Evolutionary conservation across 2,329 filamentous ascomycete genomes (phyloP).

Genomic region (Knoxdaviesia capensis): DNA sequence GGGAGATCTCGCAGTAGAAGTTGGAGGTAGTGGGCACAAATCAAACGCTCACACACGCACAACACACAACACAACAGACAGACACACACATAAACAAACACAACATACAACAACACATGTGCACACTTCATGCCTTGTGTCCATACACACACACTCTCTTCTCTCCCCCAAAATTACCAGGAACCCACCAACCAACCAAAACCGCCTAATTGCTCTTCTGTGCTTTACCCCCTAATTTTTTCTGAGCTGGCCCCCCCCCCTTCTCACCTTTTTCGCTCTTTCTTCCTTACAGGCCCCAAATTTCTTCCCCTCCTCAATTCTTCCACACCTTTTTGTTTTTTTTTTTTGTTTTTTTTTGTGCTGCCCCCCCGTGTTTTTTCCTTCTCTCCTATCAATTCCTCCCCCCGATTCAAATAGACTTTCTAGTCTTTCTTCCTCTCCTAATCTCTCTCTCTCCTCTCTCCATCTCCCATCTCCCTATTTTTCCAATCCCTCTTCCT

Average conservation of each 20-base stretch:
- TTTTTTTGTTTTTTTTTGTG: slow-evolving; percentile 3
- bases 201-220: background rate
- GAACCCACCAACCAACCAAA: too few species aligned
- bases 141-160: too few species aligned
- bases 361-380: slow-evolving; percentile 1
- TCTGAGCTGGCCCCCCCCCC: slow-evolving; percentile 1
- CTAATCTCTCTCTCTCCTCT: background rate
- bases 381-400: slow-evolving; percentile 1
- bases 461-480: background rate
- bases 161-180: too few species aligned
- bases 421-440: slow-evolving; percentile 6
- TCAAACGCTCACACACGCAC: too few species aligned
- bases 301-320: slow-evolving; percentile 13
- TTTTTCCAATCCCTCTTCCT: background rate
- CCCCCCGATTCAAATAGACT: too few species aligned
- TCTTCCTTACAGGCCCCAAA: slow-evolving; percentile 10
- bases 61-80: too few species aligned
- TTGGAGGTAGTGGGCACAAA: too few species aligned
- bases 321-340: slow-evolving; percentile 10
- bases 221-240: background rate
- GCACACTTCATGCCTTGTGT: too few species aligned
- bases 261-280: slow-evolving; percentile 5
- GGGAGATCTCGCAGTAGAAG: too few species aligned
- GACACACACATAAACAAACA: too few species aligned
- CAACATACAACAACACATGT: too few species aligned